Conservation (phyloP, 2,329 filamentous ascomycete species). For the Pyrenophora seminiperda region DNA sequence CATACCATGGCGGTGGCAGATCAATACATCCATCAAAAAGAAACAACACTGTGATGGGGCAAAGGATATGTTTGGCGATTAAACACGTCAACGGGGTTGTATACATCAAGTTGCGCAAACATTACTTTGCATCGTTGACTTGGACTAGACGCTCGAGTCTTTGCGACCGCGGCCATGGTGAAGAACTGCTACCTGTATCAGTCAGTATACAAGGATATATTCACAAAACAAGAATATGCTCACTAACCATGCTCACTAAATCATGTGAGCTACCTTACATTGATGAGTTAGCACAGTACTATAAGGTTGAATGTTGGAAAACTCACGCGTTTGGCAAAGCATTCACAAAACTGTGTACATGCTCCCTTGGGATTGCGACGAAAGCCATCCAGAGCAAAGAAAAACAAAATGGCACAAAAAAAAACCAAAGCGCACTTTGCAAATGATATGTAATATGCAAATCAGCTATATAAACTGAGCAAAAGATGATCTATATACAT, state of each 20-base stretch:
- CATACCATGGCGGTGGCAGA: background rate
- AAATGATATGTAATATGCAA: too few relatives aligned
- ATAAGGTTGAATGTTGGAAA: background rate
- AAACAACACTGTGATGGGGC: background rate
- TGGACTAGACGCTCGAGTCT: background rate
- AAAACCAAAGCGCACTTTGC: background rate
- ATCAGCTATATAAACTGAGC: too few relatives aligned
- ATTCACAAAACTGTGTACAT: background rate
- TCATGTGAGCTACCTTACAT: background rate
- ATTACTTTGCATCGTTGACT: background rate
- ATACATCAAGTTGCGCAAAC: slow-evolving; percentile 3
- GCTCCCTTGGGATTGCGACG: background rate
- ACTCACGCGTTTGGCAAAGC: background rate
- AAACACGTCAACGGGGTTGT: slow-evolving; percentile 9
- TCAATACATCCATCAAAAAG: background rate
- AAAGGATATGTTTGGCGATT: slow-evolving; percentile 8
- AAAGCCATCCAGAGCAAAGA: background rate
- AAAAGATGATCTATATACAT: background rate
- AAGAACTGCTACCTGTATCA: background rate
- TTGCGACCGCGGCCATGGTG: background rate
- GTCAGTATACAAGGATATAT: background rate
- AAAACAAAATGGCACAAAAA: background rate
- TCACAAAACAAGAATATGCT: too few relatives aligned
- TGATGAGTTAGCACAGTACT: background rate
- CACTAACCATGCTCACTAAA: too few relatives aligned